Conservation (phyloP, 177 flowering plant species). For the Vitis hybrid region DNA sequence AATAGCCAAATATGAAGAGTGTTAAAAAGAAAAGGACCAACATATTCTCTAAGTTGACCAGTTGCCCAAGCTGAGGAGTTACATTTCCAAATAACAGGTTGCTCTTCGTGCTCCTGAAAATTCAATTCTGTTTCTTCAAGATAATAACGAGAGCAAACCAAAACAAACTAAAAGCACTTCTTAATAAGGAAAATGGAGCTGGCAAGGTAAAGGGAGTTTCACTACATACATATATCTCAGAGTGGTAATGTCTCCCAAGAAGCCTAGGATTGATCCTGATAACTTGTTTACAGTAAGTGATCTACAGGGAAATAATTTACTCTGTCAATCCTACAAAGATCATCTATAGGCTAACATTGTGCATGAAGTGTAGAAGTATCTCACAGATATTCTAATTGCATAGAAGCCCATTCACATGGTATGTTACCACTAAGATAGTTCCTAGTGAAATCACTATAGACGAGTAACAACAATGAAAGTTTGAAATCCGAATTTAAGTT, state of each 20-base stretch:
- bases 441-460: constrained; percentile 27
- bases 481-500: too few relatives aligned
- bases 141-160: neutral
- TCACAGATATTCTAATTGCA: constrained; percentile 14
- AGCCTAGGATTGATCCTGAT: too few relatives aligned
- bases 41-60: constrained; percentile 19
- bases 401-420: constrained; percentile 34
- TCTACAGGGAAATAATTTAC: neutral
- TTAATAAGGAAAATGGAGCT: too few relatives aligned
- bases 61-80: constrained; percentile 25
- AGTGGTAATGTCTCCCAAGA: too few relatives aligned
- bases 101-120: constrained; percentile 16
- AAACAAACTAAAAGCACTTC: neutral
- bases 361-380: neutral
- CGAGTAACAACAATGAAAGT: too few relatives aligned
- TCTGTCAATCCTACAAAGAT: neutral
- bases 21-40: neutral
- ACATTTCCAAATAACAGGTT: constrained; percentile 23
- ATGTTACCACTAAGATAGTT: constrained; percentile 36
- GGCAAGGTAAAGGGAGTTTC: too few relatives aligned
- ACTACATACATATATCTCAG: too few relatives aligned
- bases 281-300: too few relatives aligned
- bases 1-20: too few relatives aligned
- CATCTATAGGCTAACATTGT: neutral
- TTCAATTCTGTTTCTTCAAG: neutral